phyloP scores from a whole-genome alignment of 2,329 filamentous ascomycete species.

The Pseudogymnoascus sp. region DNA sequence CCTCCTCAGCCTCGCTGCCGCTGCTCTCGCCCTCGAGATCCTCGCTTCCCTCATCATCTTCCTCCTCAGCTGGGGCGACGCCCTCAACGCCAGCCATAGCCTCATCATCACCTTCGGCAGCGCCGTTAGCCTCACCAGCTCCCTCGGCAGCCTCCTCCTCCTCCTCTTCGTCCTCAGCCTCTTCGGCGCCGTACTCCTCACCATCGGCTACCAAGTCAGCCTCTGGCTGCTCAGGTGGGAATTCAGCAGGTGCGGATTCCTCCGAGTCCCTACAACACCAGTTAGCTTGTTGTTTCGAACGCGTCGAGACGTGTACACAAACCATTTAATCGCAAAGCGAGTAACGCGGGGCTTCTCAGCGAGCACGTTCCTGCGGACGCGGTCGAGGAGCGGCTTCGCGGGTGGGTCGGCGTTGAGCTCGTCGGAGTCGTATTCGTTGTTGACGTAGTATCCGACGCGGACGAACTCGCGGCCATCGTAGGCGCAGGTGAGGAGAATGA shows the following conservation, averaged over 20 bases:
- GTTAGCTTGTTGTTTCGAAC: not conserved
- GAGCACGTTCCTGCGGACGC: conserved; percentile 84
- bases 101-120: conserved; percentile 54
- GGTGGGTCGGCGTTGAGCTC: conserved; percentile 86
- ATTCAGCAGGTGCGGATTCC: conserved; percentile 90
- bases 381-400: conserved; percentile 85
- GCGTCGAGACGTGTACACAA: conserved; percentile 31
- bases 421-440: conserved; percentile 96
- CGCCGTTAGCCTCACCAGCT: conserved; percentile 37
- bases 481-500: conserved; percentile 91
- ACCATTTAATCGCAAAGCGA: conserved; percentile 98
- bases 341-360: conserved; percentile 97
- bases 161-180: conserved; percentile 68
- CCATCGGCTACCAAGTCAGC: conserved; percentile 83
- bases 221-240: conserved; percentile 94
- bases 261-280: conserved; percentile 77
- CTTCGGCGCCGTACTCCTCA: conserved; percentile 84
- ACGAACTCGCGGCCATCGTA: conserved; percentile 97
- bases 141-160: conserved; percentile 52
- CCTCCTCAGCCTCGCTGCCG: conserved; percentile 64
- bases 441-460: conserved; percentile 97
- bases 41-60: conserved; percentile 71
- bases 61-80: conserved; percentile 43
- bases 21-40: conserved; percentile 73
- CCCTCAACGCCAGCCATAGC: conserved; percentile 70